Percentiles rank a stretch among this genome's conserved stretches.
Conservation (phyloP, 1,139 yeast genomes). For the Saccharomyces hybrid region DNA sequence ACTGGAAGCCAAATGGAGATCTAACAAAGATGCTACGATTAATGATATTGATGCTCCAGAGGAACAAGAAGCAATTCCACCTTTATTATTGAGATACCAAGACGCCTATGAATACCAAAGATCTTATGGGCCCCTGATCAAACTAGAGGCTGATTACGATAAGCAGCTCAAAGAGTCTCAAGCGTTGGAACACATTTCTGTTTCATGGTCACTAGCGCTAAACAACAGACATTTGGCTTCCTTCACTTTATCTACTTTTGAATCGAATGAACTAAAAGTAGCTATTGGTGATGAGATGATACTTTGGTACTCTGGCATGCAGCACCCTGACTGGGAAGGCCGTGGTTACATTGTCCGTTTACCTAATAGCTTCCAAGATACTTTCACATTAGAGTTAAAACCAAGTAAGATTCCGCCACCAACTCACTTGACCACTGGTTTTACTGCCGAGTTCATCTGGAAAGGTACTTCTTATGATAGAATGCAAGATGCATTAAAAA, state of each 20-base stretch:
- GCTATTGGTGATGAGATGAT: slow-evolving; percentile 82
- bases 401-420: slow-evolving; percentile 36
- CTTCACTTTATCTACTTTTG: slow-evolving; percentile 61
- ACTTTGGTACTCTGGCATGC: slow-evolving; percentile 49
- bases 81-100: slow-evolving; percentile 66
- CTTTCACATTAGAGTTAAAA: slow-evolving; percentile 63
- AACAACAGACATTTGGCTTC: slow-evolving; percentile 63
- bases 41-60: slow-evolving; percentile 48
- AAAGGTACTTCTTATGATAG: slow-evolving; percentile 75
- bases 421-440: slow-evolving; percentile 53
- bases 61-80: slow-evolving; percentile 55
- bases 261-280: slow-evolving; percentile 59
- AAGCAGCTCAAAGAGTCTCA: slow-evolving; percentile 69
- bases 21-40: slow-evolving; percentile 60
- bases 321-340: slow-evolving; percentile 57
- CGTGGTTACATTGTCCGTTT: slow-evolving; percentile 63
- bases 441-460: slow-evolving; percentile 87
- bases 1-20: slow-evolving; percentile 78
- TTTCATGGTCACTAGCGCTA: slow-evolving; percentile 67
- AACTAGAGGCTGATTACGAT: slow-evolving; percentile 77
- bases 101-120: slow-evolving; percentile 86
- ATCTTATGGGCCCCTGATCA: slow-evolving; percentile 75
- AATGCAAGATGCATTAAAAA: slow-evolving; percentile 71
- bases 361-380: slow-evolving; percentile 63
- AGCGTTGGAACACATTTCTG: slow-evolving; percentile 65